Percentiles rank a stretch among this genome's conserved stretches.
These are phyloP conservation scores for Dothistroma septosporum DNA, from an alignment of 2,329 filamentous ascomycete species.

Conservation along the genomic window DNA sequence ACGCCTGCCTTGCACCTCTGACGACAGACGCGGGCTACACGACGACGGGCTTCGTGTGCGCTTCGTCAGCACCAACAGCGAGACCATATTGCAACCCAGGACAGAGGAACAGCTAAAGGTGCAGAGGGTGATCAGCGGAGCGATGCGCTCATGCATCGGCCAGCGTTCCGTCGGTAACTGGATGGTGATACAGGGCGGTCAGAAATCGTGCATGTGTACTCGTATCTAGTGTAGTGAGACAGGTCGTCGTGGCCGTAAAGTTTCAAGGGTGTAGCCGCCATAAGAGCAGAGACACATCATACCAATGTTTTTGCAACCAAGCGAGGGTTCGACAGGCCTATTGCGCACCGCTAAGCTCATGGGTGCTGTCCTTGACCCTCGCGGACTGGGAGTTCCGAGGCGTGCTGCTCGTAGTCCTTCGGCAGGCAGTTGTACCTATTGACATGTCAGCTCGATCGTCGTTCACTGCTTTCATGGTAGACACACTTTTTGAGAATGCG, in stretches of 20 bases:
- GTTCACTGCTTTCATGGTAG: not conserved
- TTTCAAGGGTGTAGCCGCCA: too few species aligned
- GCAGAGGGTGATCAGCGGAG: not conserved
- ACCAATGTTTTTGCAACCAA: not conserved
- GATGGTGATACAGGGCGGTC: too few species aligned
- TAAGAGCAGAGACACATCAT: not conserved
- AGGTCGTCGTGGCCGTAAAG: too few species aligned
- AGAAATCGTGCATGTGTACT: too few species aligned
- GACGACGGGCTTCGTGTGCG: not conserved
- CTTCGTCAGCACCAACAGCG: not conserved
- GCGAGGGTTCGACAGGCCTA: not conserved
- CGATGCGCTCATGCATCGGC: too few species aligned
- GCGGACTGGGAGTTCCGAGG: not conserved
- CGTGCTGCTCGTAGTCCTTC: not conserved
- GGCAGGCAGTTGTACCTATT: not conserved
- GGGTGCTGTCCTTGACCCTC: conserved; percentile 2
- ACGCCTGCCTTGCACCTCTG: not conserved
- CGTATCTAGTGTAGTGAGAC: too few species aligned
- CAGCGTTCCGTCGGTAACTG: too few species aligned
- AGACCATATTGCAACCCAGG: not conserved
- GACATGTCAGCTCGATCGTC: not conserved
- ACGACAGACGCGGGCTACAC: not conserved
- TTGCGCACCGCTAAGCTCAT: not conserved
- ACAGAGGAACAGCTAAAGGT: not conserved
- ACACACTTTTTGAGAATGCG: conserved; percentile 67